Evolutionary conservation across 139 green algal species (phyloP), one percentile per base, ranked within the genome.

Genomic region (Desmodesmus armatus): DNA sequence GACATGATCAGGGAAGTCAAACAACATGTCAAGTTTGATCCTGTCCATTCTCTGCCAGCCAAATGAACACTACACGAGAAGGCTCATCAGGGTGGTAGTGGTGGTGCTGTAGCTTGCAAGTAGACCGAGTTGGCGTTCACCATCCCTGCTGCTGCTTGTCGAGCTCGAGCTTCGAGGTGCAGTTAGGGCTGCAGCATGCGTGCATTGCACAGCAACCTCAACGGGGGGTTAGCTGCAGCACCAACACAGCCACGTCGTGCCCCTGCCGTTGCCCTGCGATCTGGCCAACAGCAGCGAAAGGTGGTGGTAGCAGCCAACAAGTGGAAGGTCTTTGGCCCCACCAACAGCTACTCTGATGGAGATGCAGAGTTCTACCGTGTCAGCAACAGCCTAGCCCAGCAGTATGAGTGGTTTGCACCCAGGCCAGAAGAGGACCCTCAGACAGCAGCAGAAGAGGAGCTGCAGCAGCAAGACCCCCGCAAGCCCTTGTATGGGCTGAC

Each of bases 321-420:
- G 31, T 94, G 90, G 90, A 85, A 89, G 55, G 83, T 87, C 2
- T 92, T 90, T 25, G 90, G 90, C 2, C 90, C 90, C 7, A 85
- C 83, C 1, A n/a, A 71, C 3, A 67, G 87, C 5, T 82, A 89
- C 80, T 79, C 41, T 25, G 88, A 92, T 77, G 91, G 91, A 31
- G 91, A 94, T 78, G 91, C 91, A 7, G 91, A 94, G 37, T 94
- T 83, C 67, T 94, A 84, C 49, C 69, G 78, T 19, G 44, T 91
- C 0, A 91, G 85, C 0, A 91, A 85, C 43, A 60, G 85, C 11
- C 80, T 93, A 33, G 76, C 78, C n/a, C 69, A 91, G 29, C 90
- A 93, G 85, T 91, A 92, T 81, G 88, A 89, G 3, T 88, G 80
- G 82, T 93, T 93, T 55, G 74, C 85, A 19, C 90, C 90, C 0